Evolutionary conservation across 2,329 filamentous ascomycete genomes (phyloP).

Genomic region (Ophiostoma angusticollis): DNA sequence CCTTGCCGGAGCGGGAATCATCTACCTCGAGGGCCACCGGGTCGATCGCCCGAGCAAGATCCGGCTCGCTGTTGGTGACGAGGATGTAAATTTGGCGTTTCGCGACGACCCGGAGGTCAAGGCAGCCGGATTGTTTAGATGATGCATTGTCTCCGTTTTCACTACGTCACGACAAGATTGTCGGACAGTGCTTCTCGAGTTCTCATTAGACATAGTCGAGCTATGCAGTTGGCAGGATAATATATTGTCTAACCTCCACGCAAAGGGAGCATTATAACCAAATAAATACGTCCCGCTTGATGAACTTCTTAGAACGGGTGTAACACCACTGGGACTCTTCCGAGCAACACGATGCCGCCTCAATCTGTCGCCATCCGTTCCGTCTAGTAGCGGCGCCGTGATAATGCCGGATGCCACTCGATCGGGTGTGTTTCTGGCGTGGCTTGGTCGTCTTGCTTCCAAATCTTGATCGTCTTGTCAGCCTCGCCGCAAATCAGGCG

Average conservation of each 20-base stretch:
- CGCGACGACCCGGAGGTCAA: conserved; percentile 79
- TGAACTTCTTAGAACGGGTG: too few species aligned
- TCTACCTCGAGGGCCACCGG: conserved; percentile 68
- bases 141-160: too few species aligned
- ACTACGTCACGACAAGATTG: too few species aligned
- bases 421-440: conserved; percentile 85
- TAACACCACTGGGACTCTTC: too few species aligned
- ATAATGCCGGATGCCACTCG: conserved; percentile 77
- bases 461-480: conserved; percentile 97
- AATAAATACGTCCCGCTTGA: too few species aligned
- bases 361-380: background rate
- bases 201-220: conserved; percentile 11
- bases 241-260: too few species aligned
- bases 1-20: conserved; percentile 73
- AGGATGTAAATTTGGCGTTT: conserved; percentile 80
- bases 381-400: conserved; percentile 59
- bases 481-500: conserved; percentile 88
- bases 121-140: conserved; percentile 52
- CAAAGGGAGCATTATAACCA: too few species aligned
- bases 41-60: conserved; percentile 83
- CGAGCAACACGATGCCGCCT: too few species aligned
- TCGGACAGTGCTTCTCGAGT: too few species aligned
- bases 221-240: too few species aligned
- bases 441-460: conserved; percentile 85
- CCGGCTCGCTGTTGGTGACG: conserved; percentile 72